Conservation (phyloP, 495 filamentous ascomycete species). For the Oidiodendron maius region DNA sequence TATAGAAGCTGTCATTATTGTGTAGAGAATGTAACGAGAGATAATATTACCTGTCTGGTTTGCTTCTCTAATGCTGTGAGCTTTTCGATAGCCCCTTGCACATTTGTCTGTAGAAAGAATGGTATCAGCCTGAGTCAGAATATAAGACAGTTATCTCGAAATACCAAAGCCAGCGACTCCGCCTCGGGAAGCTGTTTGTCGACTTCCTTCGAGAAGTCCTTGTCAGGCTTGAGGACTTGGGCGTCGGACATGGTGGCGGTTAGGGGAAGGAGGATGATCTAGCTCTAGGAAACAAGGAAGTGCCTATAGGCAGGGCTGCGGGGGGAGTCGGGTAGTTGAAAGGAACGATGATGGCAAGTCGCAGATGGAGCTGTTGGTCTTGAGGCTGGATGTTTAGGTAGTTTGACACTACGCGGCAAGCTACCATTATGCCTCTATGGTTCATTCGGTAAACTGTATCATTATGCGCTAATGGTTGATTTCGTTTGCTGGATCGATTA, state of each 20-base stretch:
- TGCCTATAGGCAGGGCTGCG: not conserved
- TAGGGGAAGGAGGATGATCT: not conserved
- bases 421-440: not conserved
- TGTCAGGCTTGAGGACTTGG: slow-evolving; percentile 46
- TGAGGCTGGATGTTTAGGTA: not conserved
- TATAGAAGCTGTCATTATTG: slow-evolving; percentile 27
- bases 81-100: slow-evolving; percentile 87
- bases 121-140: slow-evolving; percentile 11
- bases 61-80: slow-evolving; percentile 88
- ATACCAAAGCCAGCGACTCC: slow-evolving; percentile 79
- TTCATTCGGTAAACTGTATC: too few relatives aligned
- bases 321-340: not conserved
- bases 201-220: slow-evolving; percentile 81
- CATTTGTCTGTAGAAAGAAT: slow-evolving; percentile 53
- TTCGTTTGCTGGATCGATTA: too few relatives aligned
- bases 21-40: slow-evolving; percentile 13
- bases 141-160: slow-evolving; percentile 1
- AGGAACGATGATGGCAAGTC: not conserved
- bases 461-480: too few relatives aligned
- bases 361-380: not conserved
- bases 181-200: slow-evolving; percentile 88
- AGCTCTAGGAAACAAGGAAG: not conserved
- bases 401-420: not conserved
- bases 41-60: slow-evolving; percentile 71
- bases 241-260: slow-evolving; percentile 26